These are phyloP conservation scores for Aspergillus fumigatus DNA, from an alignment of 2,329 filamentous ascomycete species.

Conservation along the genomic window DNA sequence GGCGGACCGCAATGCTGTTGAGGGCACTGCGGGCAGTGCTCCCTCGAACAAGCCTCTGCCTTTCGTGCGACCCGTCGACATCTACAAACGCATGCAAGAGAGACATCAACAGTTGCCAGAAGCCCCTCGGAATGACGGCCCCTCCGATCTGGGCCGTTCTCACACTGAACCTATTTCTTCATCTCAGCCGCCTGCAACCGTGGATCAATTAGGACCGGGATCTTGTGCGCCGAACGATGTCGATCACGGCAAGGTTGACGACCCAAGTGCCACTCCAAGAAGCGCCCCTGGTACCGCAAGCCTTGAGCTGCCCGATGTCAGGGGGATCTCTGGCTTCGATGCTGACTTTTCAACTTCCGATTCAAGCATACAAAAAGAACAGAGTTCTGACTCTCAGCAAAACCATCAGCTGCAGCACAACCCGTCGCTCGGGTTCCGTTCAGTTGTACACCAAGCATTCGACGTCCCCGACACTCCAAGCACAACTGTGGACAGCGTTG, in stretches of 20 bases:
- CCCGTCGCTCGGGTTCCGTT: constrained; percentile 52
- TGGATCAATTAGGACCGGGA: constrained; percentile 2
- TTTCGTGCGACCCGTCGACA: constrained; percentile 70
- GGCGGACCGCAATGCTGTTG: constrained; percentile 6
- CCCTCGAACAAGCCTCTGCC: constrained; percentile 49
- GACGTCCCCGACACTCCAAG: constrained; percentile 53
- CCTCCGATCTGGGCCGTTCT: constrained; percentile 23
- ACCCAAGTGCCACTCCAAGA: background rate
- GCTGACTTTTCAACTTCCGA: constrained; percentile 22
- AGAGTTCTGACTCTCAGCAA: constrained; percentile 13
- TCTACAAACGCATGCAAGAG: constrained; percentile 68
- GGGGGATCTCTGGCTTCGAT: constrained; percentile 39
- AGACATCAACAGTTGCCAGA: constrained; percentile 53
- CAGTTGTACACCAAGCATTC: constrained; percentile 63
- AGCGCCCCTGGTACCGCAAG: constrained; percentile 12
- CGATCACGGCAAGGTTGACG: background rate
- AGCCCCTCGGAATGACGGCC: constrained; percentile 55
- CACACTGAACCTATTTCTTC: constrained; percentile 1
- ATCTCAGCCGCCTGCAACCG: background rate
- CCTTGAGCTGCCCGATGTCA: constrained; percentile 39
- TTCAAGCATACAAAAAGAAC: constrained; percentile 9
- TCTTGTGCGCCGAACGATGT: background rate
- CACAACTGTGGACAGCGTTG: constrained; percentile 51
- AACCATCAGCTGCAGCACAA: constrained; percentile 45
- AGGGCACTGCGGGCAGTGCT: constrained; percentile 22